phyloP scores from a whole-genome alignment of 2,329 filamentous ascomycete genomes.

The Stenocarpella maydis region DNA sequence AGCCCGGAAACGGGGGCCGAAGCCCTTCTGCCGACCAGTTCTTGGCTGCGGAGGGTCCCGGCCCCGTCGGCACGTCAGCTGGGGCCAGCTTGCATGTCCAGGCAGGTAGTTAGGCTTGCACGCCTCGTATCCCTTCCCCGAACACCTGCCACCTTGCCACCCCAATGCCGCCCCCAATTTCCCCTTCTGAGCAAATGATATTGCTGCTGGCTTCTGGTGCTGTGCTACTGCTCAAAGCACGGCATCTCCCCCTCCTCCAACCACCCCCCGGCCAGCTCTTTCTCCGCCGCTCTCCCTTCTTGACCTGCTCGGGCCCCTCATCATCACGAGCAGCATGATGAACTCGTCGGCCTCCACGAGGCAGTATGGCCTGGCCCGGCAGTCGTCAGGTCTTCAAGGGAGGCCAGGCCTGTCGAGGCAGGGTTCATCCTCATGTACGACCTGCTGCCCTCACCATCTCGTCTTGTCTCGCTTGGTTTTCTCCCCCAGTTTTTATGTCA shows the following conservation, averaged over 20 bases:
- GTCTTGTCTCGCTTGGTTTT: slow-evolving; percentile 36
- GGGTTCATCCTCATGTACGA: slow-evolving; percentile 34
- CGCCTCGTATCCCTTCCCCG: slow-evolving; percentile 12
- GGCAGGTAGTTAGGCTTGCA: slow-evolving; percentile 15
- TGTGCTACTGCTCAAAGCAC: slow-evolving; percentile 7
- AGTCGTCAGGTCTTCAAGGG: slow-evolving; percentile 31
- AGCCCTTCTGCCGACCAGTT: slow-evolving; percentile 29
- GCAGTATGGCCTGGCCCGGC: slow-evolving; percentile 34
- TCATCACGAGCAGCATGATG: slow-evolving; percentile 26
- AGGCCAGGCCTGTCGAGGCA: slow-evolving; percentile 34
- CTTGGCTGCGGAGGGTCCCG: slow-evolving; percentile 20
- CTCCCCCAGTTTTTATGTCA: slow-evolving; percentile 39
- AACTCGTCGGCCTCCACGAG: slow-evolving; percentile 33
- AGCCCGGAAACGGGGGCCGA: slow-evolving; percentile 30
- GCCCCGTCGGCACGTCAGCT: slow-evolving; percentile 32
- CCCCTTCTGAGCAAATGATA: slow-evolving; percentile 10
- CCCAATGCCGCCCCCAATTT: background rate
- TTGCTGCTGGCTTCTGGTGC: background rate
- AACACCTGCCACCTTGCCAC: background rate
- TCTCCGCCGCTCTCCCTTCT: background rate
- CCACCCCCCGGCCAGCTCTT: background rate
- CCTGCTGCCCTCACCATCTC: slow-evolving; percentile 5
- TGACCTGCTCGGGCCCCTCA: background rate
- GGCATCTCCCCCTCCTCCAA: background rate
- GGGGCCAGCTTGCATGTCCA: slow-evolving; percentile 17